A percentile compares a stretch with the other conserved stretches of the same genome.
Evolutionary conservation across 2,329 filamentous ascomycete genomes (phyloP).

Genomic region (Fusarium mexicanum): DNA sequence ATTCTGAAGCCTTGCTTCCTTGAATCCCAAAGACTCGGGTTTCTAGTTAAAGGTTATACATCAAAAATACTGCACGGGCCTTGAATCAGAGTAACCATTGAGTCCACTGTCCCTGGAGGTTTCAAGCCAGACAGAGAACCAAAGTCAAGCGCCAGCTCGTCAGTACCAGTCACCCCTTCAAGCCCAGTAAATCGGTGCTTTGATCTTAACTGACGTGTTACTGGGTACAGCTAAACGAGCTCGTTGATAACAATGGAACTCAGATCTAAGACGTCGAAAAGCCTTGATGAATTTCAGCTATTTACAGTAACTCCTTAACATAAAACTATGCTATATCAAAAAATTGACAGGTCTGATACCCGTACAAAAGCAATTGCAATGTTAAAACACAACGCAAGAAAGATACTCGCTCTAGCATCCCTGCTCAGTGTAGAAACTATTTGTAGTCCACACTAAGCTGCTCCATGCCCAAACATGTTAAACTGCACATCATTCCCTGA

Average conservation of each 20-base stretch:
- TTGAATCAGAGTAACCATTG: background rate
- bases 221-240: background rate
- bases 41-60: background rate
- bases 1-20: background rate
- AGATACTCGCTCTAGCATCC: background rate
- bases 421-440: background rate
- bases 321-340: background rate
- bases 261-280: too few relatives aligned
- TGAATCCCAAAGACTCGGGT: background rate
- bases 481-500: background rate
- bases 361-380: too few relatives aligned
- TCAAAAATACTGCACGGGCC: background rate
- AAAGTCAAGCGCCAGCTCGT: too few relatives aligned
- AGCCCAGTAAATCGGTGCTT: rapidly evolving
- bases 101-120: background rate
- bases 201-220: too few relatives aligned
- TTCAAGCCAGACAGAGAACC: background rate
- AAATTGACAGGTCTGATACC: background rate
- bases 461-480: background rate
- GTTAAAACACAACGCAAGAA: background rate
- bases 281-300: background rate
- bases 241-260: background rate
- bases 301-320: background rate
- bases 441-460: background rate
- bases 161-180: background rate